phyloP scores from a whole-genome alignment of 305 asterid genomes.

The Solanum chacoense region DNA sequence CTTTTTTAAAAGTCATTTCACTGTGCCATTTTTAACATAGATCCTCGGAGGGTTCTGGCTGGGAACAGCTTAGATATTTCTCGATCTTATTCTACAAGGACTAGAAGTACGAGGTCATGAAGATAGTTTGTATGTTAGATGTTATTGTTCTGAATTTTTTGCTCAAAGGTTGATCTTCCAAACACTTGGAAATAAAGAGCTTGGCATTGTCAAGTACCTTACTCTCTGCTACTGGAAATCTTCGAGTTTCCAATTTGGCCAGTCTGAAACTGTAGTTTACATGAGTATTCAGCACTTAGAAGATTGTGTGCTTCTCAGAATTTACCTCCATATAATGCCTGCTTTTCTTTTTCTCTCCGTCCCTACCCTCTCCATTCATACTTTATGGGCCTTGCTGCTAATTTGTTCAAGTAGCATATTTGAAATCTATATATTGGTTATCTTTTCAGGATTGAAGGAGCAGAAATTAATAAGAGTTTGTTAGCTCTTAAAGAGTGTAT shows the following conservation, averaged over 20 bases:
- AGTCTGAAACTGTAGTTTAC: background rate
- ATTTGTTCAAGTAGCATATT: background rate
- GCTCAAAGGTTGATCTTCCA: background rate
- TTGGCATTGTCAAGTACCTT: background rate
- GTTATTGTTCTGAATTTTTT: background rate
- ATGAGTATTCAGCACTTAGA: background rate
- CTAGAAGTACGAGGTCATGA: background rate
- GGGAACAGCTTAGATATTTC: background rate
- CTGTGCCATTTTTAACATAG: background rate
- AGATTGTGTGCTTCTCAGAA: background rate
- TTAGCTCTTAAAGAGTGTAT: slow-evolving; percentile 97
- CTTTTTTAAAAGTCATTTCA: background rate
- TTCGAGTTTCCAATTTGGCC: background rate
- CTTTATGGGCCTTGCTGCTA: background rate
- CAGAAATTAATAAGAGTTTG: slow-evolving; percentile 94
- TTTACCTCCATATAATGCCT: background rate
- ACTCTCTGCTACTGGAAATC: background rate
- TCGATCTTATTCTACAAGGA: background rate
- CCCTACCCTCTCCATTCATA: background rate
- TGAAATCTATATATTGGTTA: background rate
- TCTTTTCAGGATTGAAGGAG: slow-evolving; percentile 88
- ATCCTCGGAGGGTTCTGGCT: background rate
- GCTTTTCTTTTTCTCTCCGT: background rate
- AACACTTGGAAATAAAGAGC: background rate
- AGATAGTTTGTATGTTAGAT: background rate